Conservation (phyloP, 768 basidiomycete genomes). For the Termitomyces sp. region DNA sequence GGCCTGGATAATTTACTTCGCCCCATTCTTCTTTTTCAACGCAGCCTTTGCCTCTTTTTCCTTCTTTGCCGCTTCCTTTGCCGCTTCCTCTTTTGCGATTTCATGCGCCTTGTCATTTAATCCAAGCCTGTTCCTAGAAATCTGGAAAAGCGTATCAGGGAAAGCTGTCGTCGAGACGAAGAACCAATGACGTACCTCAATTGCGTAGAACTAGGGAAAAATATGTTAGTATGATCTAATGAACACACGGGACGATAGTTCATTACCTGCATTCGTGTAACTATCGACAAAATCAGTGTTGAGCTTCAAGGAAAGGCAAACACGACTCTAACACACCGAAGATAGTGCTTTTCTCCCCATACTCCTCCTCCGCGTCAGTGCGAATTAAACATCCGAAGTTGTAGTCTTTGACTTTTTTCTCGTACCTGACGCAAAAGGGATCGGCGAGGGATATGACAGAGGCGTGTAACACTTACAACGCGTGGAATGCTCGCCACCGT, state of each 20-base stretch:
- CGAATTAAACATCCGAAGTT: conserved; percentile 97
- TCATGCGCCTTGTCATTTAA: conserved; percentile 88
- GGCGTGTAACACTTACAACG: conserved; percentile 37
- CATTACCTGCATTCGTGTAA: conserved; percentile 67
- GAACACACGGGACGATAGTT: not conserved
- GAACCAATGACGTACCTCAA: conserved; percentile 53
- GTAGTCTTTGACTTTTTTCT: conserved; percentile 87
- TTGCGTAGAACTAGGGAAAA: conserved; percentile 74
- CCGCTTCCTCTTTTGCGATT: conserved; percentile 69
- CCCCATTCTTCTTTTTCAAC: conserved; percentile 25
- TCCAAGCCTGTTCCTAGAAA: conserved; percentile 86
- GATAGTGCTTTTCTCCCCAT: conserved; percentile 89
- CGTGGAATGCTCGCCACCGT: conserved; percentile 87
- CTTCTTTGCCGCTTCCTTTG: conserved; percentile 59
- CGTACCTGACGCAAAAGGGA: conserved; percentile 51
- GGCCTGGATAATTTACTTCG: conserved; percentile 3
- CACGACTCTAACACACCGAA: conserved; percentile 55
- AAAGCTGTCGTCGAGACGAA: not conserved
- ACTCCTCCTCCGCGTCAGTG: conserved; percentile 73
- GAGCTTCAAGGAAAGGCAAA: conserved; percentile 1
- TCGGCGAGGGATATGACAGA: not conserved
- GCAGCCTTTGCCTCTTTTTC: conserved; percentile 37
- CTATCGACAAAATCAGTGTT: conserved; percentile 26
- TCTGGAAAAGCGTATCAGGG: conserved; percentile 40
- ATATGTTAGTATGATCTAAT: not conserved